These are phyloP conservation scores for Aspergillus bridgeri DNA, from an alignment of 495 filamentous ascomycete species.

Conservation along the genomic window DNA sequence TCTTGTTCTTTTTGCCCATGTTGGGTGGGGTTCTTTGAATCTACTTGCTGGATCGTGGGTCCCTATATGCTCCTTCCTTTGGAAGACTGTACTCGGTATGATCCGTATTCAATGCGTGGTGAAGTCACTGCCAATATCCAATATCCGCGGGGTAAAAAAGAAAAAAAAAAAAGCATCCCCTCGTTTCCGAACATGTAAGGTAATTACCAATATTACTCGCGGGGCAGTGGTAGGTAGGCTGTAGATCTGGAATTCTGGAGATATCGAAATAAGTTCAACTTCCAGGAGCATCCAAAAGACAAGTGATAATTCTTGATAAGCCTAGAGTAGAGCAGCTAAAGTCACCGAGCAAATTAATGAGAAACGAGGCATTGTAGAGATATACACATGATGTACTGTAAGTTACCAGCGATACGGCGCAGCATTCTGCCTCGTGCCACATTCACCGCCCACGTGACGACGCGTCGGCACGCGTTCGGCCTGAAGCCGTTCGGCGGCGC, in stretches of 20 bases:
- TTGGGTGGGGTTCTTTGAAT: background rate
- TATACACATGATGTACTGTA: no score
- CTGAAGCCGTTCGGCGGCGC: background rate
- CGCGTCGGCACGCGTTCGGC: conserved; percentile 22
- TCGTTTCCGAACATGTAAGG: background rate
- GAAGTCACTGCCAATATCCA: background rate
- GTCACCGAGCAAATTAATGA: no score
- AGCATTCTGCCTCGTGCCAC: background rate
- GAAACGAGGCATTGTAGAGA: no score
- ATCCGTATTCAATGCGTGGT: background rate
- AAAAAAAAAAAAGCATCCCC: background rate
- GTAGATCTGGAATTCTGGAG: no score
- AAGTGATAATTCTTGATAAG: no score
- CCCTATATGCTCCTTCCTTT: background rate
- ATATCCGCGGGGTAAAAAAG: background rate
- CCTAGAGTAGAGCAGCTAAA: no score
- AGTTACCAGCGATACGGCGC: background rate
- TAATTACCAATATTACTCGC: background rate
- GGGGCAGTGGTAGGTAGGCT: no score
- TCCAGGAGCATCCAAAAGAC: no score
- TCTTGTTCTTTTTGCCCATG: conserved; percentile 56
- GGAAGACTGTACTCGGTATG: background rate
- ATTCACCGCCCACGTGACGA: conserved; percentile 24
- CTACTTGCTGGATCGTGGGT: background rate
- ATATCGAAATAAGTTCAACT: no score